Evolutionary conservation across 495 filamentous ascomycete genomes (phyloP).

Genomic region (Achaetomiella virescens): DNA sequence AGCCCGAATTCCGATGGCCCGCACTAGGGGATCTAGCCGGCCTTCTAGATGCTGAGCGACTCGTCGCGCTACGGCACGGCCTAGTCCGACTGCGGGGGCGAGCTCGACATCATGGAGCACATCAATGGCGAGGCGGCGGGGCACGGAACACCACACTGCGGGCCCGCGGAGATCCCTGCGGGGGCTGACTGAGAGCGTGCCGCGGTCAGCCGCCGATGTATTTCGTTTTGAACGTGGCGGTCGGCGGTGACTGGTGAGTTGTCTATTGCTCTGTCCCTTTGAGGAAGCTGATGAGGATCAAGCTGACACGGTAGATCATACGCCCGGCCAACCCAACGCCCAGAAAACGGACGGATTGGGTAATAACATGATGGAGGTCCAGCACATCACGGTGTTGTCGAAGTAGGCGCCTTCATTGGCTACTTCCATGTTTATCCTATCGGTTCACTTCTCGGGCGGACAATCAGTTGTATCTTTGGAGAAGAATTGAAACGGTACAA

Average conservation of each 20-base stretch:
- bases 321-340: neutral
- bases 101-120: slow-evolving; percentile 42
- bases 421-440: too few species aligned
- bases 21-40: slow-evolving; percentile 44
- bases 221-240: slow-evolving; percentile 42
- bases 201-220: slow-evolving; percentile 28
- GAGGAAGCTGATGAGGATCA: too few species aligned
- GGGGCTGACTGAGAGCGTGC: slow-evolving; percentile 12
- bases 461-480: too few species aligned
- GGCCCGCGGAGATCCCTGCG: neutral
- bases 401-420: neutral
- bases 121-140: slow-evolving; percentile 33
- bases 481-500: too few species aligned
- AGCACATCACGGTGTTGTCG: neutral
- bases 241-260: slow-evolving; percentile 39
- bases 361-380: slow-evolving; percentile 1
- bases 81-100: slow-evolving; percentile 42
- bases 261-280: neutral
- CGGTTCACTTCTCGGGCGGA: too few species aligned
- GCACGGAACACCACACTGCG: slow-evolving; percentile 41
- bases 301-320: neutral
- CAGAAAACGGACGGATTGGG: neutral
- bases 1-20: too few species aligned
- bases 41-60: slow-evolving; percentile 42
- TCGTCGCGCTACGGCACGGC: slow-evolving; percentile 25